Conservation (phyloP, 345 rosid genomes). For the Viola odorata region DNA sequence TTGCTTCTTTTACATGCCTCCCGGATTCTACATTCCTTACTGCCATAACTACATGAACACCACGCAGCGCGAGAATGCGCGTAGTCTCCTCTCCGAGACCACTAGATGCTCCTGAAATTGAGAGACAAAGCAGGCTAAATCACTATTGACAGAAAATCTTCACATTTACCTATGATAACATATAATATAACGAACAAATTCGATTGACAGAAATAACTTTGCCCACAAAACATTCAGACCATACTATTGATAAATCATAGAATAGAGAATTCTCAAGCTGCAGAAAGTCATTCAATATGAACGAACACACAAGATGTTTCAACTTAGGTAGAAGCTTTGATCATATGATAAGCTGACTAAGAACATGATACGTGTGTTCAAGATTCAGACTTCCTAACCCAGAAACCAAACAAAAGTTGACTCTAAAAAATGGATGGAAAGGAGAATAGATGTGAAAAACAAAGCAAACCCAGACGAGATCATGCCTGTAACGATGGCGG, state of each 20-base stretch:
- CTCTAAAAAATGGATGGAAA: not conserved
- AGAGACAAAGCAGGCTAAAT: not conserved
- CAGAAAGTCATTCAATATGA: not conserved
- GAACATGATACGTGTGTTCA: too few species aligned
- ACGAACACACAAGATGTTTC: too few species aligned
- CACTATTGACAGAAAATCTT: not conserved
- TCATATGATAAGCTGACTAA: too few species aligned
- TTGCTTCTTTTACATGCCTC: slow-evolving; percentile 23
- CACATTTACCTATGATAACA: not conserved
- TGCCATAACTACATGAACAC: slow-evolving; percentile 25
- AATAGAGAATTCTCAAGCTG: not conserved
- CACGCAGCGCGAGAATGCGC: slow-evolving; percentile 31
- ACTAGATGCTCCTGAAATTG: slow-evolving; percentile 34
- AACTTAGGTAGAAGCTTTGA: too few species aligned
- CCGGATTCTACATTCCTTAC: slow-evolving; percentile 34
- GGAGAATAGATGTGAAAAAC: not conserved
- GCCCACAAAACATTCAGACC: not conserved
- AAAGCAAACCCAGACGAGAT: not conserved
- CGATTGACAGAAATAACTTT: not conserved
- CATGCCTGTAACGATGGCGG: slow-evolving; percentile 40
- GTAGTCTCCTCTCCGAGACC: slow-evolving; percentile 37
- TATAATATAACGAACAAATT: not conserved
- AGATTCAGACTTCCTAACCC: too few species aligned
- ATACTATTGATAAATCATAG: not conserved
- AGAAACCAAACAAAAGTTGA: too few species aligned